Conservation (phyloP, 805 yeast species). For the Jamesozyma jinghongensis region DNA sequence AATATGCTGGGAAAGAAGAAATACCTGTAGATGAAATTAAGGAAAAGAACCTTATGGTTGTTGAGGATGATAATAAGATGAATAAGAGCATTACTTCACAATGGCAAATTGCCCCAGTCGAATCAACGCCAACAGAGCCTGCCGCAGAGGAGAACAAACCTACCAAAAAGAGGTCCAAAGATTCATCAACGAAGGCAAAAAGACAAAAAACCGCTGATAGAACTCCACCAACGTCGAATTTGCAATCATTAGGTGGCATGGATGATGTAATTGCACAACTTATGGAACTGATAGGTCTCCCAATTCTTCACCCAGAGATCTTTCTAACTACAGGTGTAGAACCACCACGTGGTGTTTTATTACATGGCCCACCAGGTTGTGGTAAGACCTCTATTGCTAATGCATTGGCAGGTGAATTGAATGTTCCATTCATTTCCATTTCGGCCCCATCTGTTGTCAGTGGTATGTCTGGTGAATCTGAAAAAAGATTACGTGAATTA, state of each 20-base stretch:
- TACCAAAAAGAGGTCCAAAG: slow-evolving; percentile 47
- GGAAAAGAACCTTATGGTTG: slow-evolving; percentile 50
- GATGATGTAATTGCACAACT: slow-evolving; percentile 76
- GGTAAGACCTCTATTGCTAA: slow-evolving; percentile 96
- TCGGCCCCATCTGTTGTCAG: slow-evolving; percentile 95
- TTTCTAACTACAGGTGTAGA: slow-evolving; percentile 82
- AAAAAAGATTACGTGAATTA: slow-evolving; percentile 83
- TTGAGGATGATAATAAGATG: slow-evolving; percentile 53
- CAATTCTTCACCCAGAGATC: slow-evolving; percentile 88
- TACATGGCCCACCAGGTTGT: slow-evolving; percentile 99
- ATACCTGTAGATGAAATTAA: slow-evolving; percentile 28
- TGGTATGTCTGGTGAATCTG: slow-evolving; percentile 99
- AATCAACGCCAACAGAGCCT: slow-evolving; percentile 2
- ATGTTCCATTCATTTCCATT: slow-evolving; percentile 83
- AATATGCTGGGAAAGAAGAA: slow-evolving; percentile 13
- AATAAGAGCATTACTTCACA: slow-evolving; percentile 67
- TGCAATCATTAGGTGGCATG: slow-evolving; percentile 82
- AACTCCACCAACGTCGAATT: slow-evolving; percentile 57
- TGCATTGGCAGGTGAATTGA: slow-evolving; percentile 89
- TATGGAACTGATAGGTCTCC: slow-evolving; percentile 85
- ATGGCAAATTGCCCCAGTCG: slow-evolving; percentile 39
- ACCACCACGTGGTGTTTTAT: slow-evolving; percentile 85
- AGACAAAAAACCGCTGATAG: slow-evolving; percentile 45
- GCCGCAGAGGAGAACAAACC: slow-evolving; percentile 23
- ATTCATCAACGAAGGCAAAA: slow-evolving; percentile 29